phyloP scores from a whole-genome alignment of 495 filamentous ascomycete genomes.

The Aspergillus funiculosus region DNA sequence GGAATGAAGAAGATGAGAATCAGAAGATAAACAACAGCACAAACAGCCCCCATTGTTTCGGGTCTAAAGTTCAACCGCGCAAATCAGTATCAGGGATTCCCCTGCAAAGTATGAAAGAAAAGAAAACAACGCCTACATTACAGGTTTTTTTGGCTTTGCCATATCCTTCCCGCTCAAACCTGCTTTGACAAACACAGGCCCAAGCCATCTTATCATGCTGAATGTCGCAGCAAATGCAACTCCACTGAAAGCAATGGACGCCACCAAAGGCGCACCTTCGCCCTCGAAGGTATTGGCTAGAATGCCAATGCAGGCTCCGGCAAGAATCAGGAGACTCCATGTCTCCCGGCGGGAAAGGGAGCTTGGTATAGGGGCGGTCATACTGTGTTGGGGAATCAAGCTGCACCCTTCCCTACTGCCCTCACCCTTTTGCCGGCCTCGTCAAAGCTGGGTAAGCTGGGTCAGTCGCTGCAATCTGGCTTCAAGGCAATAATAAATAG shows the following conservation, averaged over 20 bases:
- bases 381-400: constrained; percentile 18
- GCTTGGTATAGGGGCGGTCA: constrained; percentile 29
- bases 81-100: constrained; percentile 19
- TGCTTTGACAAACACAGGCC: constrained; percentile 77
- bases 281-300: constrained; percentile 74
- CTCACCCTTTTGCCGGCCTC: background rate
- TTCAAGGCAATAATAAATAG: constrained; percentile 19
- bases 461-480: constrained; percentile 32
- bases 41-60: constrained; percentile 96
- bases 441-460: no score
- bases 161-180: constrained; percentile 89
- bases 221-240: constrained; percentile 76
- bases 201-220: constrained; percentile 90
- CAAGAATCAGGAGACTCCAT: constrained; percentile 62
- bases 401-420: constrained; percentile 4
- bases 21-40: constrained; percentile 86
- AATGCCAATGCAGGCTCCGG: constrained; percentile 63
- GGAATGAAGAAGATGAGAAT: constrained; percentile 86
- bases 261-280: constrained; percentile 85
- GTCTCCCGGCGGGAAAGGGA: constrained; percentile 62
- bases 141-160: constrained; percentile 67
- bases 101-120: constrained; percentile 1
- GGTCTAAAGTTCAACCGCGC: constrained; percentile 52
- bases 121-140: constrained; percentile 55
- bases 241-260: constrained; percentile 78